Percentiles rank a stretch among this genome's conserved stretches.
Evolutionary conservation across 257 asterid genomes (phyloP).

Genomic region (Solanum piurae): DNA sequence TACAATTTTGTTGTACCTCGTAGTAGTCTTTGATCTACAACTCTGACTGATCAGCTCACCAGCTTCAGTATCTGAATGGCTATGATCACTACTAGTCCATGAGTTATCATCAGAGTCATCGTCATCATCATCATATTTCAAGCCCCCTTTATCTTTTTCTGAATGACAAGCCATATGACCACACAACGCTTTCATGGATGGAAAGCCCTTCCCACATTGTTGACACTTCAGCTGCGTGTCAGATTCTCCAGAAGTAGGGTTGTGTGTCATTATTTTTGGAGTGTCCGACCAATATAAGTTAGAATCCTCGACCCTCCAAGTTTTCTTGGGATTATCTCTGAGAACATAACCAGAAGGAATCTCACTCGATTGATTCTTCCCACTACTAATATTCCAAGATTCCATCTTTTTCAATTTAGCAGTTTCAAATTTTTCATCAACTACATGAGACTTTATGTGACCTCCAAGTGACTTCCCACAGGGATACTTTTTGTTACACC

Average conservation of each 20-base stretch:
- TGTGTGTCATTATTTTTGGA: background rate
- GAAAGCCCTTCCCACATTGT: slow-evolving; percentile 93
- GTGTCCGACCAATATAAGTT: background rate
- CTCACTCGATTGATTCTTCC: slow-evolving; percentile 11
- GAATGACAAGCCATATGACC: slow-evolving; percentile 99
- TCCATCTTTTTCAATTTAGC: slow-evolving; percentile 19
- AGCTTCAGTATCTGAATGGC: slow-evolving; percentile 50
- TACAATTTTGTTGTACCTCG: slow-evolving; percentile 38
- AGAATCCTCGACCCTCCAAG: slow-evolving; percentile 63
- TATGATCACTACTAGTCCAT: slow-evolving; percentile 45
- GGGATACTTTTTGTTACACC: slow-evolving; percentile 57
- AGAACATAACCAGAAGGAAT: slow-evolving; percentile 48
- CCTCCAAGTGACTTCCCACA: slow-evolving; percentile 90
- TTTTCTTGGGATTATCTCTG: slow-evolving; percentile 81
- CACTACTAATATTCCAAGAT: slow-evolving; percentile 8
- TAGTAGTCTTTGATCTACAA: slow-evolving; percentile 26
- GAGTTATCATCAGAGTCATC: slow-evolving; percentile 12
- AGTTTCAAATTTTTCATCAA: slow-evolving; percentile 24
- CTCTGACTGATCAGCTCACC: slow-evolving; percentile 19
- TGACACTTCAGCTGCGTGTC: slow-evolving; percentile 23
- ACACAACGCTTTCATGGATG: slow-evolving; percentile 78
- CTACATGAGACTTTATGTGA: slow-evolving; percentile 74
- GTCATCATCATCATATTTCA: slow-evolving; percentile 27
- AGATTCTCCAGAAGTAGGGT: background rate
- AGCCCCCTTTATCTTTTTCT: slow-evolving; percentile 39